Evolutionary conservation across 1,139 yeast species (phyloP), one percentile per base, ranked within the genome.

Genomic region (Pichia terricola): DNA sequence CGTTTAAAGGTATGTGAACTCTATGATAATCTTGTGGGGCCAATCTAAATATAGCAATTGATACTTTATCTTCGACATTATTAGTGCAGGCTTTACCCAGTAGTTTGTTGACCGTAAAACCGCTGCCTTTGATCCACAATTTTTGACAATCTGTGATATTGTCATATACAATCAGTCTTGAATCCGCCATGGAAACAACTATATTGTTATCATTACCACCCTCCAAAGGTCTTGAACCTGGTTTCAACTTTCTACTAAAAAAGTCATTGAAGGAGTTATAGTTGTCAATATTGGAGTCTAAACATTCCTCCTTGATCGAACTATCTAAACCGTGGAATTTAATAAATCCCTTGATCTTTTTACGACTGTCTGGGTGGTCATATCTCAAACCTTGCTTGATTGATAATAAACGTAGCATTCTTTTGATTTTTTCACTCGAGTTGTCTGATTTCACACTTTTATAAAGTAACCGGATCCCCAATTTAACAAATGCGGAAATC

Each of bases 11-110:
- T 11, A 79, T 73, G 60, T 91, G 98, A 64, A 91, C 89, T 38
- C 98, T 68, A 61, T 91, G 98, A 58, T 91, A 91, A 60, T 91
- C 98, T 61, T 91, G 98, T 0, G 98, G 98, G 0, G 98, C 97
- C 40, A 91, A 66, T 47, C 98, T 67, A 63, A 89, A 89, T 4
- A 89, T 76, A 0, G 85, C 91, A 43, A 89, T 63, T 0, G 86
- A 39, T 89, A 80, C 16, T 34, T 16, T 34, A 11, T 34, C 35
- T 34, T 16, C 25, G 35, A 6, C 35, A 7, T 28, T 28, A 28
- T 28, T 10, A 28, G 9, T 28, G 6, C 6, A 28, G 32, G 9
- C 32, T 60, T 9, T 64, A 26, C 73, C 80, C 28, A 72, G 58
- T 35, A 91, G 66, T 52, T 85, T 78, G 4, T 70, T 65, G 25